These are phyloP conservation scores for Bruguiera sexangula DNA, from an alignment of 345 rosid genomes.

Conservation along the genomic window DNA sequence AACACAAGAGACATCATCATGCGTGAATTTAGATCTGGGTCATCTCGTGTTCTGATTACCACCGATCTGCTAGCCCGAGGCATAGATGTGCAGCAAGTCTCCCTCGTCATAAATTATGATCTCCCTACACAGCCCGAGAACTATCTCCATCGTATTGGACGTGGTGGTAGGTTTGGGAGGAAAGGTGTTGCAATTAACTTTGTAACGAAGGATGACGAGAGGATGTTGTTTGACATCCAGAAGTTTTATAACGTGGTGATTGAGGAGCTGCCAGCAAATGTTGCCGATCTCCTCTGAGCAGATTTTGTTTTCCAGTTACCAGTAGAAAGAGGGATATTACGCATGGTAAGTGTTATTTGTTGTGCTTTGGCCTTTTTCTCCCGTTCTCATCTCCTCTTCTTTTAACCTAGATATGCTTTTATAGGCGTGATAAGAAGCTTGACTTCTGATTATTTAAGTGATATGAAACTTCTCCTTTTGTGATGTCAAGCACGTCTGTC, in stretches of 20 bases:
- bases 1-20: conserved; percentile 51
- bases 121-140: conserved; percentile 54
- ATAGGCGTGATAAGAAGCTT: background rate
- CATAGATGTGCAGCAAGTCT: conserved; percentile 57
- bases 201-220: conserved; percentile 41
- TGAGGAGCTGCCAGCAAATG: conserved; percentile 49
- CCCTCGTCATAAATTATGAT: conserved; percentile 50
- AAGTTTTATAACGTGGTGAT: conserved; percentile 46
- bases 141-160: conserved; percentile 54
- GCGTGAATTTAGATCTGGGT: conserved; percentile 52
- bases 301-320: background rate
- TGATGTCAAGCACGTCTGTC: too few species aligned
- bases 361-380: background rate
- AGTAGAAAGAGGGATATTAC: background rate
- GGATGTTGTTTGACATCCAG: conserved; percentile 48
- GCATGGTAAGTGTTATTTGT: background rate
- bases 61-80: conserved; percentile 57
- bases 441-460: too few species aligned
- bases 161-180: conserved; percentile 50
- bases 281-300: conserved; percentile 39
- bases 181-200: conserved; percentile 54
- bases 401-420: background rate
- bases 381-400: background rate
- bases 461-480: too few species aligned
- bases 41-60: conserved; percentile 55